Evolutionary conservation across 495 filamentous ascomycete genomes (phyloP).

Genomic region (Podospora didyma): DNA sequence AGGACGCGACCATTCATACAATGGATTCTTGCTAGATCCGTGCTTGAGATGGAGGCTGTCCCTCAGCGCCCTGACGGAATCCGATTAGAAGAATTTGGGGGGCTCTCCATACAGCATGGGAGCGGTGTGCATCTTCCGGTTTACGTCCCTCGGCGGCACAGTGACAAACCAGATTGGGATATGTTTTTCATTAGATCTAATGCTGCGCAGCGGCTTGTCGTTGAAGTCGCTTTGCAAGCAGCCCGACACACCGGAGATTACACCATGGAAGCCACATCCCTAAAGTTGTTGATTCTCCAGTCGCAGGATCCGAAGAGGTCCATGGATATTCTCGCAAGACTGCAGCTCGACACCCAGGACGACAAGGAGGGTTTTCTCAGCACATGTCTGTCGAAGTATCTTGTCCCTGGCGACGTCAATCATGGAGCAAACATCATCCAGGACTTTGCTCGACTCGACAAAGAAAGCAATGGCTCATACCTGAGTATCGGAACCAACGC

Average conservation of each 20-base stretch:
- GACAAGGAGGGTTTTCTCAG: slow-evolving; percentile 17
- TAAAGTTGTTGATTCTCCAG: slow-evolving; percentile 18
- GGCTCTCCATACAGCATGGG: slow-evolving; percentile 4
- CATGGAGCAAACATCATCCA: slow-evolving; percentile 5
- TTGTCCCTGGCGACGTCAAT: background rate
- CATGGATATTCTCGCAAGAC: slow-evolving; percentile 8
- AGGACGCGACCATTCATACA: slow-evolving; percentile 19
- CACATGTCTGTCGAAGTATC: slow-evolving; percentile 19
- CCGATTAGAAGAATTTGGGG: slow-evolving; percentile 3
- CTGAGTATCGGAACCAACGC: background rate
- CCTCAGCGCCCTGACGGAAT: slow-evolving; percentile 4
- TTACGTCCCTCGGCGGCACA: slow-evolving; percentile 10
- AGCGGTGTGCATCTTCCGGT: slow-evolving; percentile 15
- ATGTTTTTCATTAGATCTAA: slow-evolving; percentile 6
- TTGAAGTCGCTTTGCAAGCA: slow-evolving; percentile 13
- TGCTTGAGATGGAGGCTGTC: slow-evolving; percentile 4
- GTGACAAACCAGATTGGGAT: slow-evolving; percentile 14
- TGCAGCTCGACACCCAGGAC: slow-evolving; percentile 16
- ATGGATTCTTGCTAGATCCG: slow-evolving; percentile 16
- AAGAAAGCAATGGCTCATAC: background rate
- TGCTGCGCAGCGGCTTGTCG: background rate
- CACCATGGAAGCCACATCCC: slow-evolving; percentile 6
- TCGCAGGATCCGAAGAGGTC: slow-evolving; percentile 7
- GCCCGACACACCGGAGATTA: slow-evolving; percentile 15
- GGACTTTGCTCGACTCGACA: slow-evolving; percentile 1